These are phyloP conservation scores for Pythium monospermum DNA, from an alignment of 352 stramenopile genomes.

Conservation along the genomic window DNA sequence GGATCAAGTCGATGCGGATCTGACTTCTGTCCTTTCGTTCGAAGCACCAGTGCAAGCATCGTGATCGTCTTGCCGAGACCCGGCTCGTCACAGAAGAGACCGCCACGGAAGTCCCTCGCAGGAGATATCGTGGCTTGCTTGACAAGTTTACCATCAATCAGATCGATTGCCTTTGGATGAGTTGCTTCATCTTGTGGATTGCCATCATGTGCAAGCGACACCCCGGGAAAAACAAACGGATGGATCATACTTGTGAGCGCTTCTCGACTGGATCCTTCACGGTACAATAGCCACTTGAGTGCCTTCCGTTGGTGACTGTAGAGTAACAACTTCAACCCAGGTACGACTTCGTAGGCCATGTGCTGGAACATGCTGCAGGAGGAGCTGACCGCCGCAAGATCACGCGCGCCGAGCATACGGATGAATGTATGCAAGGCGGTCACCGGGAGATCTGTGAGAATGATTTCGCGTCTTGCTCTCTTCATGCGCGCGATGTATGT, in stretches of 20 bases:
- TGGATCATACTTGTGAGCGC: constrained; percentile 22
- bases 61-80: constrained; percentile 85
- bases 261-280: constrained; percentile 34
- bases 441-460: constrained; percentile 65
- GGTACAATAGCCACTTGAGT: constrained; percentile 77
- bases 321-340: constrained; percentile 61
- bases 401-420: constrained; percentile 50
- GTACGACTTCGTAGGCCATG: constrained; percentile 79
- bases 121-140: constrained; percentile 10
- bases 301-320: constrained; percentile 71
- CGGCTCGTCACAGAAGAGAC: constrained; percentile 81
- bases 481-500: constrained; percentile 59
- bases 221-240: constrained; percentile 42
- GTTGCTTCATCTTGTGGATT: constrained; percentile 4
- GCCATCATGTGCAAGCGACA: neutral
- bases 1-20: neutral
- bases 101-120: constrained; percentile 46
- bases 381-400: constrained; percentile 49
- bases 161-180: constrained; percentile 35
- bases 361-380: constrained; percentile 78
- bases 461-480: constrained; percentile 20
- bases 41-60: constrained; percentile 74
- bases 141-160: constrained; percentile 47
- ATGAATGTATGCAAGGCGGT: constrained; percentile 53
- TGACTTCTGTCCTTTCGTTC: constrained; percentile 57